Conservation (phyloP, 2,329 filamentous ascomycete genomes). For the Colletotrichum zoysiae region DNA sequence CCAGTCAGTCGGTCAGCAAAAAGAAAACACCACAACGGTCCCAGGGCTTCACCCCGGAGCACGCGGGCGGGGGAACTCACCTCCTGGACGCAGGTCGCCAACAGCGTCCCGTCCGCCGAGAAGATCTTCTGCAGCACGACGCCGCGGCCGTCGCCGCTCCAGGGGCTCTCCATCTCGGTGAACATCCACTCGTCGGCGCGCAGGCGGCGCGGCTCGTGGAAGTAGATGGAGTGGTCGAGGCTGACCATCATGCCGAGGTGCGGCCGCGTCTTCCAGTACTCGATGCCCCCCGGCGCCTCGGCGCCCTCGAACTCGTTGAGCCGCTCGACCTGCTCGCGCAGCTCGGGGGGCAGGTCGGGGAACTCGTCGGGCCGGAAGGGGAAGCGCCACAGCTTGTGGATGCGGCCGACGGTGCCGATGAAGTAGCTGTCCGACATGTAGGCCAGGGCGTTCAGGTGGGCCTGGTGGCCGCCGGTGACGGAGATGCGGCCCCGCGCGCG, state of each 20-base stretch:
- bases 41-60: not conserved
- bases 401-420: slow-evolving; percentile 86
- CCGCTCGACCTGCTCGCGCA: slow-evolving; percentile 52
- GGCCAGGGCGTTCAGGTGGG: slow-evolving; percentile 88
- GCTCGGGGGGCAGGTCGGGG: slow-evolving; percentile 60
- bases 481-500: slow-evolving; percentile 81
- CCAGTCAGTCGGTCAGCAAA: slow-evolving; percentile 45
- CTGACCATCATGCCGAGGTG: slow-evolving; percentile 87
- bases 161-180: slow-evolving; percentile 83
- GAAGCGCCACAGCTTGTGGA: slow-evolving; percentile 85
- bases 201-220: slow-evolving; percentile 71
- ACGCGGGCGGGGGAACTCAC: slow-evolving; percentile 57
- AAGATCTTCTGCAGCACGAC: slow-evolving; percentile 83
- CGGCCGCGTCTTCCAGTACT: slow-evolving; percentile 65
- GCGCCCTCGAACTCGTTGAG: slow-evolving; percentile 59
- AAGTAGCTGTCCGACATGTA: slow-evolving; percentile 96
- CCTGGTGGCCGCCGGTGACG: slow-evolving; percentile 77
- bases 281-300: slow-evolving; percentile 56
- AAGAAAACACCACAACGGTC: not conserved
- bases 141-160: slow-evolving; percentile 82
- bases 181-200: slow-evolving; percentile 82
- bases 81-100: slow-evolving; percentile 87
- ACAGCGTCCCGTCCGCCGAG: slow-evolving; percentile 75
- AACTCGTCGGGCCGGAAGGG: slow-evolving; percentile 66
- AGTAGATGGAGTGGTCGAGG: slow-evolving; percentile 81